phyloP scores from a whole-genome alignment of 1,139 yeast genomes.

The Pichia sp. region DNA sequence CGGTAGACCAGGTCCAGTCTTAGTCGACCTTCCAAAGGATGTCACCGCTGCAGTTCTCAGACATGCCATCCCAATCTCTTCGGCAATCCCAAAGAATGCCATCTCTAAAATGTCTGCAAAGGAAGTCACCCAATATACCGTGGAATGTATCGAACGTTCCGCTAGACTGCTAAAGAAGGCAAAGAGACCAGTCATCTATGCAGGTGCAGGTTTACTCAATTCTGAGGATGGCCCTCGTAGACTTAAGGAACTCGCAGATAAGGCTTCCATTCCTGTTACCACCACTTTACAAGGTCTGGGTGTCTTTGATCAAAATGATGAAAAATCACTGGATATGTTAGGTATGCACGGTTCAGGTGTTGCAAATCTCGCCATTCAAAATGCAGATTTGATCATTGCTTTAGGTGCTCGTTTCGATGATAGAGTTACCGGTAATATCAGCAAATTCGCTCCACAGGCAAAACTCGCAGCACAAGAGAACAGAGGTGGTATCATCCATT shows the following conservation, averaged over 20 bases:
- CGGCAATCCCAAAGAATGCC: slow-evolving; percentile 80
- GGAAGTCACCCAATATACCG: slow-evolving; percentile 70
- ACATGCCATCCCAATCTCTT: slow-evolving; percentile 77
- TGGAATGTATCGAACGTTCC: slow-evolving; percentile 67
- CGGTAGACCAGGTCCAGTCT: slow-evolving; percentile 98
- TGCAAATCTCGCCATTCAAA: slow-evolving; percentile 90
- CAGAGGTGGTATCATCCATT: slow-evolving; percentile 94
- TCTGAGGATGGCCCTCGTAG: slow-evolving; percentile 73
- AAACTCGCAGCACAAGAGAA: slow-evolving; percentile 79
- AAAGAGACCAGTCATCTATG: slow-evolving; percentile 82
- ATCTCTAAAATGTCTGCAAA: slow-evolving; percentile 62
- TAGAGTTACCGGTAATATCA: slow-evolving; percentile 85
- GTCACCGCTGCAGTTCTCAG: slow-evolving; percentile 89
- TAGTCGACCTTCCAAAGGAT: slow-evolving; percentile 96
- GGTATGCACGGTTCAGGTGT: slow-evolving; percentile 99
- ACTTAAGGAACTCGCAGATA: slow-evolving; percentile 79
- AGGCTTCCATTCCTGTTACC: slow-evolving; percentile 91
- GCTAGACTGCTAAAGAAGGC: slow-evolving; percentile 76
- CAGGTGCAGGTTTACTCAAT: slow-evolving; percentile 86
- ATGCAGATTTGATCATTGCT: slow-evolving; percentile 88
- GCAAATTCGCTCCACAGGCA: slow-evolving; percentile 92
- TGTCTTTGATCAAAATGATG: slow-evolving; percentile 86
- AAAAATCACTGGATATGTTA: slow-evolving; percentile 86
- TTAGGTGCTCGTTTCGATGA: slow-evolving; percentile 97
- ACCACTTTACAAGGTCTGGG: slow-evolving; percentile 94